phyloP scores from a whole-genome alignment of 208 protist genomes.

The Phytomonas serpens region DNA sequence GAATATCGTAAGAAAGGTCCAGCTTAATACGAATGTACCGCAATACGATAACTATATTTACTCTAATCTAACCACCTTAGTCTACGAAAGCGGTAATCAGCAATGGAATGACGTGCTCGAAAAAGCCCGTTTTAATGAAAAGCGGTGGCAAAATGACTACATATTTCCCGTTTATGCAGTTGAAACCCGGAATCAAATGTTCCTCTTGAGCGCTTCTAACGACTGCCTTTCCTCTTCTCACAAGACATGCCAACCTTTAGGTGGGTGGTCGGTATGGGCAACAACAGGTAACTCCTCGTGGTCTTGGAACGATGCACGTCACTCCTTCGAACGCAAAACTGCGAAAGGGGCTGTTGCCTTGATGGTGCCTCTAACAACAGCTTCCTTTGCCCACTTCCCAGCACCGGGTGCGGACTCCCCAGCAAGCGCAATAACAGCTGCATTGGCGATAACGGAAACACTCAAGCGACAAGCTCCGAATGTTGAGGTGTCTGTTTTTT shows the following conservation, averaged over 20 bases:
- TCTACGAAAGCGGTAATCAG: background rate
- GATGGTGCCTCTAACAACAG: background rate
- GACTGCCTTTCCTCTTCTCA: background rate
- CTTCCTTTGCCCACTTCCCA: background rate
- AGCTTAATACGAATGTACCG: background rate
- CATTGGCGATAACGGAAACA: background rate
- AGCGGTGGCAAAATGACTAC: constrained; percentile 1
- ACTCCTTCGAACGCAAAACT: background rate
- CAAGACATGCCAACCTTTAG: background rate
- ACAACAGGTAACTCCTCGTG: background rate
- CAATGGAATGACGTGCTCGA: background rate
- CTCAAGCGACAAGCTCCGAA: background rate
- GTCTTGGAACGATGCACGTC: background rate
- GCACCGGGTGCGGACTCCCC: background rate
- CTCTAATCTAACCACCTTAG: background rate
- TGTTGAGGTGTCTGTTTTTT: constrained; percentile 1
- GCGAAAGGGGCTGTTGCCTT: background rate
- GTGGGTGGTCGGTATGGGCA: background rate
- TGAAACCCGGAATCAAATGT: background rate
- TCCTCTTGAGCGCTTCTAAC: background rate
- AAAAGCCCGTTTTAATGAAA: background rate
- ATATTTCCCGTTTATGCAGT: background rate
- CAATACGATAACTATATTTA: background rate
- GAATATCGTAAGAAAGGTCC: background rate
- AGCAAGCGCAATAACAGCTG: background rate